Percentiles rank a stretch among this genome's conserved stretches.
These are phyloP conservation scores for Nemania diffusa DNA, from an alignment of 2,329 filamentous ascomycete genomes.

Conservation along the genomic window DNA sequence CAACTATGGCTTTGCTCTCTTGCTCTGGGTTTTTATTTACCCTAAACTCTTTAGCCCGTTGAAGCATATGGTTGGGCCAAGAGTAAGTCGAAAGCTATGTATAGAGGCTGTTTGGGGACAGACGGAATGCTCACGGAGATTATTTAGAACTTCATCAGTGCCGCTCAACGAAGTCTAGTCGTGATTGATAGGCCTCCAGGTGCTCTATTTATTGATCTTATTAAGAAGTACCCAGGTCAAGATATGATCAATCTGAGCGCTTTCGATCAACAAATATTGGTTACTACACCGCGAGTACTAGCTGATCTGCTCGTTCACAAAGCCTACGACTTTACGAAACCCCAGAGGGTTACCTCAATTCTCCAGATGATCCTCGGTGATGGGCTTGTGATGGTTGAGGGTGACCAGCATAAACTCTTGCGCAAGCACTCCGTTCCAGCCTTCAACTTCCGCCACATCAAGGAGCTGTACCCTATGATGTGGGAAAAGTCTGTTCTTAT, in stretches of 20 bases:
- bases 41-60: slow-evolving; percentile 41
- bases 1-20: slow-evolving; percentile 37
- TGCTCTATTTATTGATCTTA: slow-evolving; percentile 39
- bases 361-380: slow-evolving; percentile 65
- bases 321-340: slow-evolving; percentile 65
- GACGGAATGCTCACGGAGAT: slow-evolving; percentile 4
- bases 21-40: slow-evolving; percentile 40
- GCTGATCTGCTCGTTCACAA: slow-evolving; percentile 61
- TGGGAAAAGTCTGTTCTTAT: slow-evolving; percentile 64
- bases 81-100: slow-evolving; percentile 30
- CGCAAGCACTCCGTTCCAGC: slow-evolving; percentile 75
- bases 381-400: slow-evolving; percentile 72
- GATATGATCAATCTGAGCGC: slow-evolving; percentile 39
- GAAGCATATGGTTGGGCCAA: slow-evolving; percentile 39
- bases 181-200: slow-evolving; percentile 33
- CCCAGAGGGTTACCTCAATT: slow-evolving; percentile 57
- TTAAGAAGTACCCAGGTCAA: slow-evolving; percentile 38
- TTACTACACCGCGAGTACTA: slow-evolving; percentile 53
- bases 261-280: slow-evolving; percentile 38
- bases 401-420: slow-evolving; percentile 75
- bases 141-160: slow-evolving; percentile 29
- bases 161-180: slow-evolving; percentile 33
- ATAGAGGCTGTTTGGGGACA: background rate
- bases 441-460: slow-evolving; percentile 75
- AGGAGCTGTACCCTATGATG: slow-evolving; percentile 75